Evolutionary conservation across 371 early-diverging fungal genomes (phyloP), one percentile per base, ranked within the genome.

Genomic region (Mortierella sp.): DNA sequence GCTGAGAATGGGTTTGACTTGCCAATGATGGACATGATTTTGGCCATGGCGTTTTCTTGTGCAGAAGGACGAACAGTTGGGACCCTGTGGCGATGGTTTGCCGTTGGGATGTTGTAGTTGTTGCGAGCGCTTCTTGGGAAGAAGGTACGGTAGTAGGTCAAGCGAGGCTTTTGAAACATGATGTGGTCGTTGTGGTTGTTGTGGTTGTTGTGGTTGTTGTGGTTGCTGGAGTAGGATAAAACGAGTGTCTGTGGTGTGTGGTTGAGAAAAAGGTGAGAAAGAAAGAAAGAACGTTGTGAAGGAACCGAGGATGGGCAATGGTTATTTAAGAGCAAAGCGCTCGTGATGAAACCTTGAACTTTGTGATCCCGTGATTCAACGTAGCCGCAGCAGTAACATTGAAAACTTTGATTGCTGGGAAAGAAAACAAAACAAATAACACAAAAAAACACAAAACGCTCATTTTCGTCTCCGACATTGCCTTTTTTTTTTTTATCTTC

Each of bases 121-220:
- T 75, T 81, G 63, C 81, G 81, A 5, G 62, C 43, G 67, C 52
- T 65, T 45, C 59, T 75, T 28, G 76, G 81, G 67, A 81, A 81
- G 72, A 75, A 81, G 65, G 81, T 81, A 52, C 81, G 81, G 76
- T 81, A 81, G 67, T 81, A 81, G 53, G 81, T 81, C 62, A 81
- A 57, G 38, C 81, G 59, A 53, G 81, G 81, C 55, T 75, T 81
- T 22, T 81, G 81, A 66, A 75, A 81, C 81, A 81, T 64, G 62
- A 6, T 57, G 62, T 28, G 32, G 48, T 28, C n/a, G 43, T 67
- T 38, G 33, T 9, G 3, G 65, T 9, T 3, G 64, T 65, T n/a
- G 62, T 28, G 58, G 38, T 50, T 45, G 32, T 43, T 38, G 33
- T 9, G 5, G 65, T 9, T 10, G 65, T 65, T 21, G 62, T 28